Conservation (phyloP, 1,284 basidiomycete genomes). For the Agroathelia rolfsii region DNA sequence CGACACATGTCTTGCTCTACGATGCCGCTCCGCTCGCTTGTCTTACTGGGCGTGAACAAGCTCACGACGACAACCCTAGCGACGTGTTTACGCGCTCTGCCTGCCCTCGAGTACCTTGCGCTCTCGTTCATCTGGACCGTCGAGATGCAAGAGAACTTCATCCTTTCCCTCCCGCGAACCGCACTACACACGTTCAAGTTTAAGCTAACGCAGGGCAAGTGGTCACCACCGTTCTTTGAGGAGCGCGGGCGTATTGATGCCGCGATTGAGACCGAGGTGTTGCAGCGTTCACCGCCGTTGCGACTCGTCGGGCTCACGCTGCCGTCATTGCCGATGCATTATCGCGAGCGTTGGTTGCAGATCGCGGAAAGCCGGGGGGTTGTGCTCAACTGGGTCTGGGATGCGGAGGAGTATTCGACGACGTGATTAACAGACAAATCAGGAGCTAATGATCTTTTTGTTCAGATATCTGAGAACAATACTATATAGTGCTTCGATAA, state of each 20-base stretch:
- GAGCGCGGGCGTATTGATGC: constrained; percentile 22
- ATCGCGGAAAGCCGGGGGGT: too few species aligned
- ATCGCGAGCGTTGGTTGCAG: too few species aligned
- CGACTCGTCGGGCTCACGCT: too few species aligned
- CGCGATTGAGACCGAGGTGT: constrained; percentile 14
- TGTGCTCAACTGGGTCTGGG: too few species aligned
- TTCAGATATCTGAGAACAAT: too few species aligned
- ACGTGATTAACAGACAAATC: constrained; percentile 11
- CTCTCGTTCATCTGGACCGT: constrained; percentile 26
- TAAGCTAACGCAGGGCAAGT: constrained; percentile 25
- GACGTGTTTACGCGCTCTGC: constrained; percentile 20
- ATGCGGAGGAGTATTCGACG: too few species aligned
- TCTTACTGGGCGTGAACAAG: constrained; percentile 26
- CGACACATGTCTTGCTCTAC: too few species aligned
- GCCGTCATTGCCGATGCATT: too few species aligned
- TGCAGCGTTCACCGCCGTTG: constrained; percentile 8
- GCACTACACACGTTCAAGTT: constrained; percentile 26
- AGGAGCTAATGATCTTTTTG: too few species aligned
- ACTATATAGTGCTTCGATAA: too few species aligned
- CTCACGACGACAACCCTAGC: constrained; percentile 23
- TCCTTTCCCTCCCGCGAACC: constrained; percentile 21
- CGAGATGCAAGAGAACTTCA: constrained; percentile 26
- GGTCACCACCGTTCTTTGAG: constrained; percentile 20
- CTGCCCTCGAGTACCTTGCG: constrained; percentile 26
- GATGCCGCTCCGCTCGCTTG: constrained; percentile 27